Conservation (phyloP, 1,139 yeast genomes). For the Meyerozyma smithsonii region DNA sequence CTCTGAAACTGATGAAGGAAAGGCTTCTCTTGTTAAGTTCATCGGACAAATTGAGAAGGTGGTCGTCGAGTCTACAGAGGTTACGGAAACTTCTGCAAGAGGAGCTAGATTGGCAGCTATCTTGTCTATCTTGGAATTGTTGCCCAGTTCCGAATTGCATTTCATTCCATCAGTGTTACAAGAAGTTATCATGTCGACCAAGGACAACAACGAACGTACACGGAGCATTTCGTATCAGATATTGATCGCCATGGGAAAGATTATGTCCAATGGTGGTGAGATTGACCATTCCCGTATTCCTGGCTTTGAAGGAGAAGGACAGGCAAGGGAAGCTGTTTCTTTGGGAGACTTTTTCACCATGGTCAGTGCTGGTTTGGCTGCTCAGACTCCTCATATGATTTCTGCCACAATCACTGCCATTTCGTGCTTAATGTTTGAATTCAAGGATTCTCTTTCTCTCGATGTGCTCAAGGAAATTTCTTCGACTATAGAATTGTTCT, state of each 20-base stretch:
- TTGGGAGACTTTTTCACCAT: constrained; percentile 83
- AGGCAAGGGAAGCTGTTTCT: constrained; percentile 53
- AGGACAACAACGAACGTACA: constrained; percentile 88
- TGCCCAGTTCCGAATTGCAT: constrained; percentile 61
- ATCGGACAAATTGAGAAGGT: constrained; percentile 57
- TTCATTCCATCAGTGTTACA: constrained; percentile 81
- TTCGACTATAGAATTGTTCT: constrained; percentile 83
- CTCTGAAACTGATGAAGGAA: constrained; percentile 66
- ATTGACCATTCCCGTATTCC: constrained; percentile 65
- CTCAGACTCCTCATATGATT: constrained; percentile 90
- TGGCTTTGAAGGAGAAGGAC: constrained; percentile 62
- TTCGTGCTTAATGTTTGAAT: constrained; percentile 83
- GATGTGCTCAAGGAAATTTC: constrained; percentile 67
- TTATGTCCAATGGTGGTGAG: constrained; percentile 68
- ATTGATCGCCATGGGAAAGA: constrained; percentile 75
- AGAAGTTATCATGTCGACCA: constrained; percentile 88
- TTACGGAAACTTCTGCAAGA: constrained; percentile 70
- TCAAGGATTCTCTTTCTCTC: constrained; percentile 55
- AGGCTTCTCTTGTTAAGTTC: constrained; percentile 44
- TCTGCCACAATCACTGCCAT: constrained; percentile 93
- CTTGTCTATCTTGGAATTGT: constrained; percentile 49
- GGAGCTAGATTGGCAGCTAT: constrained; percentile 76
- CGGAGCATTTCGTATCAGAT: constrained; percentile 77
- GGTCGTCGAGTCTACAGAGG: constrained; percentile 52
- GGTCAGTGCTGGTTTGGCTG: constrained; percentile 95